Evolutionary conservation across 768 basidiomycete genomes (phyloP), one percentile per base, ranked within the genome.

Genomic region (Paxillus involutus): DNA sequence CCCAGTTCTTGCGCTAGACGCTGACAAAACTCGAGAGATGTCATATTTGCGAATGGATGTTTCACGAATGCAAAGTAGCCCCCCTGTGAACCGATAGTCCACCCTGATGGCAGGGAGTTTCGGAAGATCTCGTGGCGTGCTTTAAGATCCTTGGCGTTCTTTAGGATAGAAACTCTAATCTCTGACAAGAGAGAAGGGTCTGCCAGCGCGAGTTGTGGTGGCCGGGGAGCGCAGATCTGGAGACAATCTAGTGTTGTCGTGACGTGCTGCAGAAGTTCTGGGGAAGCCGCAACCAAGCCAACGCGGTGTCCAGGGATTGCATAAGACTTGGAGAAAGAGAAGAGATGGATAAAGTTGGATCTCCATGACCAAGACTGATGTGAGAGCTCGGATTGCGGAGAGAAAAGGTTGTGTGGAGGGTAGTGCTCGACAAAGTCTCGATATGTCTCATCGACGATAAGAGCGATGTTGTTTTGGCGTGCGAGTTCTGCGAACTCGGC

Each of bases 371-470:
- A 70, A 19, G 49, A 46, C 16, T 48, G 12, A 11, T 44, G 37
- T 3, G 47, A 29, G 6, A 48, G 30, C 16, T 52, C 32, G 4
- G 50, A 51, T 52, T 54, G 46, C 0, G 49, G 40, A 2, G 71
- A 68, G 65, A 89, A 89, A 17, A 88, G 73, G 33, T 59, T 55
- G 62, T 89, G 88, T 0, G 88, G 83, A n/a, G 73, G 69, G 17
- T 60, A 60, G 5, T 70, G 62, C n/a, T 80, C 67, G 41, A 85
- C 72, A 62, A 94, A 92, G 65, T 94, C 91, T 12, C 91, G 80
- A 69, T 95, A 95, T 1, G 92, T 94, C 71, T 93, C 91, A 69
- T 95, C 92, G n/a, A 95, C 46, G 36, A 94, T 77, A 21, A 94
- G 77, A 0, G 89, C 85, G 16, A 92, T 61, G 1, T 76, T 73